Evolutionary conservation across 139 green algal species (phyloP).

Genomic region (Chlamydomonas eustigma): DNA sequence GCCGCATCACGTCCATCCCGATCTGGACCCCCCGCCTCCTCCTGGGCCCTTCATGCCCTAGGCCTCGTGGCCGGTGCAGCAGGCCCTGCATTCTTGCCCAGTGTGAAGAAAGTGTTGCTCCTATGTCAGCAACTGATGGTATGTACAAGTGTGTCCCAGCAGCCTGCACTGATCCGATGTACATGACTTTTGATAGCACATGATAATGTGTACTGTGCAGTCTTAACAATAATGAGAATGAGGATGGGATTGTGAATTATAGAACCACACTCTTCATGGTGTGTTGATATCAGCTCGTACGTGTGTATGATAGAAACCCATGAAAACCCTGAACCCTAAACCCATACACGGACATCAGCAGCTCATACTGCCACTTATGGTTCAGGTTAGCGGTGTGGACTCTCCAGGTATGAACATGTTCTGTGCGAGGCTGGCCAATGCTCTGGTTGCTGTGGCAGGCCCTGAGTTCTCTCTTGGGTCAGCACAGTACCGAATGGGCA

Average conservation of each 20-base stretch:
- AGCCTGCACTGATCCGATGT: no score
- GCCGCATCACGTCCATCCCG: conserved; percentile 36
- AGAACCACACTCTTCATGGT: no score
- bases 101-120: conserved; percentile 57
- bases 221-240: no score
- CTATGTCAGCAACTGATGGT: conserved; percentile 61
- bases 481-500: conserved; percentile 57
- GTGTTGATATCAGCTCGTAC: conserved; percentile 1
- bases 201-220: no score
- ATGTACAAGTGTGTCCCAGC: conserved; percentile 4
- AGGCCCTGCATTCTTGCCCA: conserved; percentile 68
- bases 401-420: conserved; percentile 53
- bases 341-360: not conserved
- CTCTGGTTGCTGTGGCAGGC: conserved; percentile 80
- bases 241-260: no score
- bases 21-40: conserved; percentile 24
- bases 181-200: no score
- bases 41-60: conserved; percentile 83
- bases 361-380: no score
- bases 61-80: conserved; percentile 64
- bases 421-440: conserved; percentile 82
- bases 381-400: conserved; percentile 41
- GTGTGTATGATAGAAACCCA: not conserved
- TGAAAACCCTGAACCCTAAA: not conserved
- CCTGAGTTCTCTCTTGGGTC: conserved; percentile 77